phyloP scores from a whole-genome alignment of 768 basidiomycete species.

The Rhizopogon vinicolor region DNA sequence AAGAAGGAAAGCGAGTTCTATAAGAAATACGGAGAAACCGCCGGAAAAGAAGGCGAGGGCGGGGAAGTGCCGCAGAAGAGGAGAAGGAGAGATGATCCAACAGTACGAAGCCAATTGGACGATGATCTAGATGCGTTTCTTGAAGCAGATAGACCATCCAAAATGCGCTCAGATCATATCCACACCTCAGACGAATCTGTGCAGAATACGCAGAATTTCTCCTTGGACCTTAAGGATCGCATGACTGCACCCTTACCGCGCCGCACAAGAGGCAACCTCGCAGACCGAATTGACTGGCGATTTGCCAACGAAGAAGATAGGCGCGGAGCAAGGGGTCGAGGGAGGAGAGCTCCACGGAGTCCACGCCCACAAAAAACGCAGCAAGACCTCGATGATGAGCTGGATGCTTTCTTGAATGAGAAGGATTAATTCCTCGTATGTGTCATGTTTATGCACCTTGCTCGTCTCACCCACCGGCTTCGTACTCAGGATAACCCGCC shows the following conservation, averaged over 20 bases:
- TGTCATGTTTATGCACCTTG: neutral
- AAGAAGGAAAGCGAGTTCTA: conserved; percentile 75
- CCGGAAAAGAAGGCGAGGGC: conserved; percentile 55
- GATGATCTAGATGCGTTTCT: conserved; percentile 70
- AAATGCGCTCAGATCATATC: conserved; percentile 67
- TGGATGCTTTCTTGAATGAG: conserved; percentile 71
- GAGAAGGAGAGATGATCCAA: conserved; percentile 29
- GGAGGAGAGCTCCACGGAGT: conserved; percentile 29
- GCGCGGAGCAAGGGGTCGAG: conserved; percentile 26
- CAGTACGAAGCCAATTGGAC: conserved; percentile 45
- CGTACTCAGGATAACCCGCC: neutral
- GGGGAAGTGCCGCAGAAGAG: conserved; percentile 28
- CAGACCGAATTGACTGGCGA: conserved; percentile 15
- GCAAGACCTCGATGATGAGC: conserved; percentile 78
- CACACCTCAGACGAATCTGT: conserved; percentile 41
- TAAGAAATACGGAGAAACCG: conserved; percentile 59
- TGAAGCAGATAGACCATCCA: conserved; percentile 50
- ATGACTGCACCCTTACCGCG: conserved; percentile 45
- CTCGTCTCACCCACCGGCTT: neutral
- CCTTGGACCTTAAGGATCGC: conserved; percentile 37
- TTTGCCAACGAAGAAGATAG: conserved; percentile 18
- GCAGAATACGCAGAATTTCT: conserved; percentile 46
- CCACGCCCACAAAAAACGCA: conserved; percentile 52
- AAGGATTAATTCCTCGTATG: conserved; percentile 28
- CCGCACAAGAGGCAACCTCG: conserved; percentile 14